Base-by-base conservation (phyloP, 2,329 filamentous ascomycete genomes). In the Pyrenochaeta sp. region DNA sequence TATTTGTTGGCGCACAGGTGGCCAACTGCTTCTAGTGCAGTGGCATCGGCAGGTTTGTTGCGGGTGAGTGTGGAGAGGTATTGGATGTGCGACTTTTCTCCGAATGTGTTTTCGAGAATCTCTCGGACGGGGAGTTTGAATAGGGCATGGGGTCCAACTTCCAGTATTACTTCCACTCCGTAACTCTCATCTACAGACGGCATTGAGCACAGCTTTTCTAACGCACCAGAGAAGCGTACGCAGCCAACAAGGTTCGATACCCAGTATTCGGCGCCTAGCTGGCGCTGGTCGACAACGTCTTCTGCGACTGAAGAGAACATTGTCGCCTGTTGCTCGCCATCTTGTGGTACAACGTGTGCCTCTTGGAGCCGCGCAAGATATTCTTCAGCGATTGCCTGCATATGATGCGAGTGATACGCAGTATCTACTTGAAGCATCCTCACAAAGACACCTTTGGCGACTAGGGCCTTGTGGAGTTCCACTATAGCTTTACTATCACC, bases 381-480 rank as follows among this genome's bases (percentile, higher is more conserved):
- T 20, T 62, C 49, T 7, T 60, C 42, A 7, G 50, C 48, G 10
- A 64, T 54, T 6, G 41, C 42, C 14, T 45, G 36, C 77, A 80
- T 80, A 32, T 81, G 78, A 30, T 74, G 71, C 0, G 77, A 81
- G 50, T 82, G n/a, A 46, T 82, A 82, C 0, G 80, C 81, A 11
- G 65, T 71, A 21, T 78, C 75, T 1, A 81, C 78, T 9, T 41
- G 31, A 2, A 83, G 73, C 11, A 66, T 53, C 1, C 77, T 67
- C 2, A 66, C 71, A 53, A 82, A 82, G 6, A 73, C 68, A 3
- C 71, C 63, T 18, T 75, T 60, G 3, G 70, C 61, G 1, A 75
- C 62, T 0, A 82, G 54, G 0, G 7, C 67, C 70, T 52, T 73
- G 58, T 2, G 40, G 3, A 75, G 55, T 41, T 73, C 61, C 0